Base-by-base conservation (phyloP, 2,329 filamentous ascomycete genomes). In the Xylariomycetidae sp. region DNA sequence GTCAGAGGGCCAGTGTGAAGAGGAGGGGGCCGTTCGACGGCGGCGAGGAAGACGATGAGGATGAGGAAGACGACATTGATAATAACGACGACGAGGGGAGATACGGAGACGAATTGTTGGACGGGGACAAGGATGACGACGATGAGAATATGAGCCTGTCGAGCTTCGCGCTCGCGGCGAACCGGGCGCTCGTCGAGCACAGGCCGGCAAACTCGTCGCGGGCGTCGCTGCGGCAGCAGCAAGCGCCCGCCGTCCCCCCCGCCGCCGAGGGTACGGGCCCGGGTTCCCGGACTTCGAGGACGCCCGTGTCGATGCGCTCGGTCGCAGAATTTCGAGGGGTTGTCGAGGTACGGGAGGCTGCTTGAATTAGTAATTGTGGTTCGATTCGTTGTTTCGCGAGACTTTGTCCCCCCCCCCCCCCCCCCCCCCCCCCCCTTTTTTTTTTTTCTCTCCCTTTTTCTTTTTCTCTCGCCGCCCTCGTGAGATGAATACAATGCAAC, bases 101-200 rank as follows among this genome's bases (percentile, higher is more conserved):
- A 23, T 8, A 23, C n/a, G n/a, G 8, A 23, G 20, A n/a, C 8
- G n/a, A n/a, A 23, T 23, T 8, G 8, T 8, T 8, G n/a, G 20
- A 23, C n/a, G n/a, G 8, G n/a, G 20, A n/a, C 8, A n/a, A 23
- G n/a, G 20, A 23, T 23, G 20, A 23, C 8, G 42, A 40, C 10
- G 39, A 42, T 5, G 50, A 49, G 10, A 34, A 35, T 7, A 38
- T 45, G 40, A 48, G 43, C 17, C 27, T 47, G 13, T 28, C 38
- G 8, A 40, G 42, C 12, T 49, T 47, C 10, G 42, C 40, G 13
- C 29, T 15, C 14, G 31, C 15, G 13, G 19, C 16, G 8, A 23
- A 15, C 15, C 22, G n/a, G 23, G 16, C 20, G 15, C 12, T 25
- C 9, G 32, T 32, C 11, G 20, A 37, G 13, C 19, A 14, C n/a